Evolutionary conservation across 2,329 filamentous ascomycete genomes (phyloP).

Genomic region (Penicillium hesseltinei): DNA sequence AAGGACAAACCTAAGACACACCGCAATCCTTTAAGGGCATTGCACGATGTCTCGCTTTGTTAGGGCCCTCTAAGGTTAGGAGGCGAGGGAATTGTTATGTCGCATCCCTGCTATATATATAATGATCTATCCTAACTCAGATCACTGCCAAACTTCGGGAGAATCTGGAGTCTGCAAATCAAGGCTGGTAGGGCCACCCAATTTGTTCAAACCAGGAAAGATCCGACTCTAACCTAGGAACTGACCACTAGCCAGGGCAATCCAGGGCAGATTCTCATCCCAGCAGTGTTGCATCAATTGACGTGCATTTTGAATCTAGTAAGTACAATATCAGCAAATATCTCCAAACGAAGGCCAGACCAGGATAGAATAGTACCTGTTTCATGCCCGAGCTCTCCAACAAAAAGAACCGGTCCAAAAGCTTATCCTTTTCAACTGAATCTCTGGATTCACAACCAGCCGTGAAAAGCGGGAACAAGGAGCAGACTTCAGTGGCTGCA

Average conservation of each 20-base stretch:
- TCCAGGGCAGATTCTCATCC: slow-evolving; percentile 39
- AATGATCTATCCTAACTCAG: neutral
- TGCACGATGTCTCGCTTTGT: neutral
- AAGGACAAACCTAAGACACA: neutral
- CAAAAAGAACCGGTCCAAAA: slow-evolving; percentile 64
- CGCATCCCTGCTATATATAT: neutral
- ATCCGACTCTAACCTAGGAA: slow-evolving; percentile 35
- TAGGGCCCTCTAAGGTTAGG: neutral
- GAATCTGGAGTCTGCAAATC: neutral
- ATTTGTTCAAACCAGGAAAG: neutral
- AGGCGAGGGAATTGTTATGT: neutral
- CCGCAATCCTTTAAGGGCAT: neutral
- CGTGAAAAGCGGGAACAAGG: slow-evolving; percentile 79
- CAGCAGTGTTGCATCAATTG: slow-evolving; percentile 43
- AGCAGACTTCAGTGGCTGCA: slow-evolving; percentile 69
- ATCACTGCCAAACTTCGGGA: neutral
- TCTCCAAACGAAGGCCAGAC: no score
- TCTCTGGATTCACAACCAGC: slow-evolving; percentile 72
- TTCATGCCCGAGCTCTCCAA: slow-evolving; percentile 74
- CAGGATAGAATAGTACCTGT: slow-evolving; percentile 54
- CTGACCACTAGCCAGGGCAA: slow-evolving; percentile 40
- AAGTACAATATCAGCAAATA: neutral
- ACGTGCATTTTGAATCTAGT: slow-evolving; percentile 42
- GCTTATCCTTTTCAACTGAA: slow-evolving; percentile 54
- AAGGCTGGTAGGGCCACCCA: neutral